Evolutionary conservation across 352 stramenopile genomes (phyloP).

Genomic region (Phytophthora tentaculata): DNA sequence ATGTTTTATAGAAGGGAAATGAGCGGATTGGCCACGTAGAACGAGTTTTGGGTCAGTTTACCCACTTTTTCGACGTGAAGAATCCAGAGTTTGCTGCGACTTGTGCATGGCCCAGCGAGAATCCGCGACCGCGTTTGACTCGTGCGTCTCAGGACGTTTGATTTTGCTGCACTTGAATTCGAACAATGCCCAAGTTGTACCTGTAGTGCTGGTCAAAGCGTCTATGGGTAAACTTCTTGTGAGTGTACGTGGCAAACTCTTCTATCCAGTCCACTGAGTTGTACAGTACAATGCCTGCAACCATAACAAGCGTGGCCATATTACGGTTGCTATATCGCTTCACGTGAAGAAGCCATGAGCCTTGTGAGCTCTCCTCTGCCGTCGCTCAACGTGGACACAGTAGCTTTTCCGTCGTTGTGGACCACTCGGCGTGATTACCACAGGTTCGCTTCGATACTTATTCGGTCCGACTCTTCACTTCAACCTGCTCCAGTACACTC

Average conservation of each 20-base stretch:
- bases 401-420: slow-evolving; percentile 13
- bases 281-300: too few relatives aligned
- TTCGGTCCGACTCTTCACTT: slow-evolving; percentile 7
- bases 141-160: slow-evolving; percentile 1
- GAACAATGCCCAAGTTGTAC: too few relatives aligned
- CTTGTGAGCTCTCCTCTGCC: not conserved
- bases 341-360: too few relatives aligned
- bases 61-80: slow-evolving; percentile 6
- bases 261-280: too few relatives aligned
- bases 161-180: too few relatives aligned
- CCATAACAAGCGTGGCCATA: too few relatives aligned
- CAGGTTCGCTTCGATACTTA: not conserved
- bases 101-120: slow-evolving; percentile 9
- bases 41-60: slow-evolving; percentile 1
- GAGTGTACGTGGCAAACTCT: too few relatives aligned
- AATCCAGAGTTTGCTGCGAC: slow-evolving; percentile 7
- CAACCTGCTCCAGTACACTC: not conserved
- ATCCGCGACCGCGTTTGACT: slow-evolving; percentile 29
- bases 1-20: slow-evolving; percentile 11
- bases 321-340: too few relatives aligned
- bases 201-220: too few relatives aligned
- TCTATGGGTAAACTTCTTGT: too few relatives aligned
- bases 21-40: slow-evolving; percentile 2
- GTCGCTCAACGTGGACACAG: not conserved
- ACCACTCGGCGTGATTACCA: slow-evolving; percentile 13